Evolutionary conservation across 768 basidiomycete genomes (phyloP).

Genomic region (Chlorophyllum brunneum): DNA sequence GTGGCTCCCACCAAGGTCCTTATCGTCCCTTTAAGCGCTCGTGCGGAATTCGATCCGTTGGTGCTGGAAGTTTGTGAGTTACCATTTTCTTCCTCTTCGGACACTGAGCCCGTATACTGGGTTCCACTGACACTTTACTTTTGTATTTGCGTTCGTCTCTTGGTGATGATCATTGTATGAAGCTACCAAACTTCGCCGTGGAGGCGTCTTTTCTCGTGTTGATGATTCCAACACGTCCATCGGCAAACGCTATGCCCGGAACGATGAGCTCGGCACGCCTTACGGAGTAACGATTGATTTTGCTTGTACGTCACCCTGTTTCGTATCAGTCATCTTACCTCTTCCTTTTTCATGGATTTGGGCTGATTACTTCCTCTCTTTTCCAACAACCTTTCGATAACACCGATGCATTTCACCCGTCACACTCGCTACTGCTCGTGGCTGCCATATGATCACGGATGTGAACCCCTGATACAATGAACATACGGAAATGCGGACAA

Average conservation of each 20-base stretch:
- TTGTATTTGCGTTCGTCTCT: slow-evolving; percentile 5
- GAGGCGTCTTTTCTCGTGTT: slow-evolving; percentile 88
- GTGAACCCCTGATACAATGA: no score
- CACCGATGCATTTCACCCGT: not conserved
- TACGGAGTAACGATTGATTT: slow-evolving; percentile 97
- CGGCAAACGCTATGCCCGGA: slow-evolving; percentile 95
- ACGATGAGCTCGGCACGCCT: slow-evolving; percentile 97
- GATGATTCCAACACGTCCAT: slow-evolving; percentile 96
- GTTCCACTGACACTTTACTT: slow-evolving; percentile 13
- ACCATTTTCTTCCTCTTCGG: not conserved
- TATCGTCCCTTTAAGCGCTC: slow-evolving; percentile 90
- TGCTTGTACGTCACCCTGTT: slow-evolving; percentile 49
- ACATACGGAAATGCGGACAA: slow-evolving; percentile 8
- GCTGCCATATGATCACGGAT: no score
- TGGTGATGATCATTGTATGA: slow-evolving; percentile 4
- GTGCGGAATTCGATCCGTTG: slow-evolving; percentile 79
- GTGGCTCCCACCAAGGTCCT: slow-evolving; percentile 96
- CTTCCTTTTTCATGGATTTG: not conserved
- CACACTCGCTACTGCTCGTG: no score
- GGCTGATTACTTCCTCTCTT: not conserved
- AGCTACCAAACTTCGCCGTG: slow-evolving; percentile 85
- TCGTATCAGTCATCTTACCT: not conserved
- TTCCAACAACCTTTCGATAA: not conserved
- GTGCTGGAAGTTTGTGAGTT: slow-evolving; percentile 88
- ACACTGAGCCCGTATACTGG: slow-evolving; percentile 12